These are phyloP conservation scores for Articulospora tetracladia DNA, from an alignment of 495 filamentous ascomycete genomes.

Conservation along the genomic window DNA sequence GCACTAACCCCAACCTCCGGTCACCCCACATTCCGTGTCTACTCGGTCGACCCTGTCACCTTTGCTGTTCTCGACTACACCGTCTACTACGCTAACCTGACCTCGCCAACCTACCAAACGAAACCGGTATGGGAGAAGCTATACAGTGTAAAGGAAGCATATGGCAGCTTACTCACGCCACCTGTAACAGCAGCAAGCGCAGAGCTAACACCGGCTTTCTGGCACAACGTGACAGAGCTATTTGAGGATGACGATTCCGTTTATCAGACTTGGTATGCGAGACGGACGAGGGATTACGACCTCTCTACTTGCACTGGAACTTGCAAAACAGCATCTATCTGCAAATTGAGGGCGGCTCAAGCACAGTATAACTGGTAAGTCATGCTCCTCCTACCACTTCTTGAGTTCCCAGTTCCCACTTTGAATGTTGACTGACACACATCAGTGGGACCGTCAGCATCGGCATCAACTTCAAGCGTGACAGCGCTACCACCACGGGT, in stretches of 20 bases:
- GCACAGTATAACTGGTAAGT: constrained; percentile 17
- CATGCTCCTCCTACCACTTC: neutral
- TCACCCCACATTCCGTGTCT: constrained; percentile 52
- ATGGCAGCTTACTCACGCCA: constrained; percentile 41
- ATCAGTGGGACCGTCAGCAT: constrained; percentile 5
- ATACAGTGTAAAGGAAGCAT: constrained; percentile 51
- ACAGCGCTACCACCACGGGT: neutral
- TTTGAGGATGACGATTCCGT: constrained; percentile 33
- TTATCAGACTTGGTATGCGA: constrained; percentile 36
- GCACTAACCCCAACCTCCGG: constrained; percentile 51
- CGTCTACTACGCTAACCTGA: constrained; percentile 50
- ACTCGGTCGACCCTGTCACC: constrained; percentile 50
- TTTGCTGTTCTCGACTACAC: constrained; percentile 49
- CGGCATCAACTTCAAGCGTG: constrained; percentile 12
- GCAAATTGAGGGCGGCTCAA: constrained; percentile 35
- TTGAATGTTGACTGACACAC: neutral
- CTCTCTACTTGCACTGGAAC: constrained; percentile 29
- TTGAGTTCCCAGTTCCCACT: neutral
- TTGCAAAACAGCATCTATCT: constrained; percentile 38
- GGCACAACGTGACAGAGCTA: constrained; percentile 51
- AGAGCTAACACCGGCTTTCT: constrained; percentile 52
- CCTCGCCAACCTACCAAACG: constrained; percentile 35
- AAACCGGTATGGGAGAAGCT: constrained; percentile 46
- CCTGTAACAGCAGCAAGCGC: constrained; percentile 29
- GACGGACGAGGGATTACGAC: constrained; percentile 35